Base-by-base conservation (phyloP, 2,329 filamentous ascomycete species). In the Talaromyces amestolkiae region DNA sequence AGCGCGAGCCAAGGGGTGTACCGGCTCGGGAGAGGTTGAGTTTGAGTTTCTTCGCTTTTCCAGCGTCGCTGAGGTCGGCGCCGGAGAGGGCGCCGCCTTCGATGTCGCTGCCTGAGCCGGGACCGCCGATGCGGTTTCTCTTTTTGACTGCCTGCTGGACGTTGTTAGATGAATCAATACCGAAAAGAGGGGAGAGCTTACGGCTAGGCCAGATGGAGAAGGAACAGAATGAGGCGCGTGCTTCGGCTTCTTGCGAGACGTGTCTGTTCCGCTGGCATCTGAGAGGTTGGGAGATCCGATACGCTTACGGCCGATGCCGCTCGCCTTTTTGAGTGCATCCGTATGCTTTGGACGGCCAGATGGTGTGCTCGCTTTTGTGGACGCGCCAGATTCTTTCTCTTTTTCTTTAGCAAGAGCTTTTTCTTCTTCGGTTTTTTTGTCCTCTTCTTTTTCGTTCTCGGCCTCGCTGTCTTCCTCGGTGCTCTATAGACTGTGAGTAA, bases 181-280 rank as follows among this genome's bases (percentile, higher is more conserved):
- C n/a, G 4, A 43, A 15, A 39, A 2, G 35, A 37, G 10, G 47
- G 19, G n/a, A 24, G 69, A n/a, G 8, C 75, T 68, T 69, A 78
- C 76, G 58, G 76, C 82, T 77, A 45, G 81, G 82, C 58, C 86
- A 89, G 75, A 85, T 84, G 24, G 85, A 85, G 74, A 83, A 90
- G 73, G 84, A 87, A 74, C 84, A 79, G 68, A 84, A 58, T 76
- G 76, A 4, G 72, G 65, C 11, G 90, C 90, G 80, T 89, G 91
- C 74, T 90, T 87, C 75, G 85, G 86, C 81, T 91, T 92, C 79
- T 95, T 93, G 69, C 90, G 89, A 27, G 89, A 87, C 0, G 91
- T 94, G 76, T 98, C 94, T 71, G 93, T 96, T 62, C 92, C 94
- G 75, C 92, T 96, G 10, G 92, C 92, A 75, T 98, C 94, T 1